phyloP scores from a whole-genome alignment of 1,139 yeast genomes.

The Yamadazyma triangularis region DNA sequence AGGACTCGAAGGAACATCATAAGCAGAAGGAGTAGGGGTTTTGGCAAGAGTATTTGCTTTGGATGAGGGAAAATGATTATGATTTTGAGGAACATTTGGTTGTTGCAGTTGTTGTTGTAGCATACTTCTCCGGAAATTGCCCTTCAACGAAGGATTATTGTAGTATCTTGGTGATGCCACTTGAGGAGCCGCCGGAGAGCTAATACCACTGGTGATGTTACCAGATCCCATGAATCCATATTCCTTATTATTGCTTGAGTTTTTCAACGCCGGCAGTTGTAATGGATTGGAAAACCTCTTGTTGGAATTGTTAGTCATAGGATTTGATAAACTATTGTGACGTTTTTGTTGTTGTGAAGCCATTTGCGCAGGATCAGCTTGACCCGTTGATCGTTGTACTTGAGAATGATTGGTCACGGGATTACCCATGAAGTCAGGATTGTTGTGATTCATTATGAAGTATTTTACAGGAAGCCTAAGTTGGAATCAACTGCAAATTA shows the following conservation, averaged over 20 bases:
- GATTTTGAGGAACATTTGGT: slow-evolving; percentile 12
- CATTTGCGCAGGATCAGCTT: slow-evolving; percentile 2
- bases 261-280: slow-evolving; percentile 2
- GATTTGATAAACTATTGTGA: slow-evolving; percentile 36
- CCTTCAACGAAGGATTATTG: background rate
- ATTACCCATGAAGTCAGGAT: slow-evolving; percentile 4
- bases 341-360: slow-evolving; percentile 30
- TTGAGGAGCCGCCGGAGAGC: background rate
- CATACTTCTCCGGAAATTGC: background rate
- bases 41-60: slow-evolving; percentile 13
- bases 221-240: too few relatives aligned
- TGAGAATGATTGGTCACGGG: slow-evolving; percentile 8
- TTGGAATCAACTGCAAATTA: too few relatives aligned
- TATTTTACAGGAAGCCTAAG: background rate
- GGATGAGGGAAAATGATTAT: slow-evolving; percentile 8
- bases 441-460: slow-evolving; percentile 4
- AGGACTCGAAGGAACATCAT: slow-evolving; percentile 43
- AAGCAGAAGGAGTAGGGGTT: slow-evolving; percentile 42
- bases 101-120: slow-evolving; percentile 6
- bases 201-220: background rate
- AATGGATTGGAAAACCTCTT: slow-evolving; percentile 29
- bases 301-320: slow-evolving; percentile 29
- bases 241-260: too few relatives aligned
- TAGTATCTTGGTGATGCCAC: background rate
- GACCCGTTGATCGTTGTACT: background rate